These are phyloP conservation scores for Rhizopogon vesiculosus DNA, from an alignment of 768 basidiomycete species.

Conservation along the genomic window DNA sequence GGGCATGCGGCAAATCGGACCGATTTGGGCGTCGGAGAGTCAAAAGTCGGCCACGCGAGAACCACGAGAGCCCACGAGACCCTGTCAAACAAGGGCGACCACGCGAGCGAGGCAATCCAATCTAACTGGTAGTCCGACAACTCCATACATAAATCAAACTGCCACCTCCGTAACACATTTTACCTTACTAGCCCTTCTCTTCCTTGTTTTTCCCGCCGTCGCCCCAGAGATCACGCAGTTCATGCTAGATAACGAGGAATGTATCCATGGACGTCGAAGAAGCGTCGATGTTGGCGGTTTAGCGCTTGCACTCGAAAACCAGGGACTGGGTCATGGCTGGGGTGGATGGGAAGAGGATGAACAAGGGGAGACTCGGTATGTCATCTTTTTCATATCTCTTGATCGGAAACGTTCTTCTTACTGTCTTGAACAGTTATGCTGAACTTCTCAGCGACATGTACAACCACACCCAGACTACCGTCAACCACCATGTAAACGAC, in stretches of 20 bases:
- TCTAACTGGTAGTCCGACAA: slow-evolving; percentile 11
- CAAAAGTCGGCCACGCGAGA: slow-evolving; percentile 27
- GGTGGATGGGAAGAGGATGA: slow-evolving; percentile 50
- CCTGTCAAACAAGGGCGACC: slow-evolving; percentile 23
- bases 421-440: slow-evolving; percentile 47
- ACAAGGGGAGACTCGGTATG: slow-evolving; percentile 46
- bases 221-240: not conserved
- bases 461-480: slow-evolving; percentile 68
- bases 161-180: slow-evolving; percentile 2
- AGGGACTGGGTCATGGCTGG: slow-evolving; percentile 68
- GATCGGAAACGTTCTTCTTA: slow-evolving; percentile 8
- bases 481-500: slow-evolving; percentile 44
- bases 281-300: slow-evolving; percentile 92
- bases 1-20: slow-evolving; percentile 2
- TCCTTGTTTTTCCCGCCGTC: not conserved
- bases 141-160: slow-evolving; percentile 5
- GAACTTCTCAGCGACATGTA: slow-evolving; percentile 86
- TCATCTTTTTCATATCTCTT: slow-evolving; percentile 9
- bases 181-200: not conserved
- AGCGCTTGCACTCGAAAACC: slow-evolving; percentile 66
- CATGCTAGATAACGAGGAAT: slow-evolving; percentile 28
- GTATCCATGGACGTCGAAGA: slow-evolving; percentile 42
- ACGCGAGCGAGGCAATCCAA: slow-evolving; percentile 29
- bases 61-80: slow-evolving; percentile 29
- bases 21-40: slow-evolving; percentile 11